Evolutionary conservation across 2,329 filamentous ascomycete species (phyloP), one percentile per base, ranked within the genome.

Genomic region (Basipetospora sp.): DNA sequence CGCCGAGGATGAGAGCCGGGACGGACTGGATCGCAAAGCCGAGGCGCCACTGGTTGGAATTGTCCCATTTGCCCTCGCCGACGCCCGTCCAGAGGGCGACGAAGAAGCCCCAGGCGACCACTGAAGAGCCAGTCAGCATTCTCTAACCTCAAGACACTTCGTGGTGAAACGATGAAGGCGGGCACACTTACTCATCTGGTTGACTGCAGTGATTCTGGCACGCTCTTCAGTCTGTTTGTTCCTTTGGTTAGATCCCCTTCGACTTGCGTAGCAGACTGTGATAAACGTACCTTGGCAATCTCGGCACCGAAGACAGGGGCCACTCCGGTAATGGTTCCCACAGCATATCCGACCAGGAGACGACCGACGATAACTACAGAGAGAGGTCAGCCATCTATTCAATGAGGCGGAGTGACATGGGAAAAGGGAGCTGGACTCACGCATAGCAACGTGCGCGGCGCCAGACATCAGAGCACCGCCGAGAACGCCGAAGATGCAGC

Each of bases 51-150:
- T 51, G 43, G 2, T 49, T 51, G 3, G 56, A 49, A 9, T 63
- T 50, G 37, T 59, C 64, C 18, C 57, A 54, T 46, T 56, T 62
- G 20, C 69, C 73, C 39, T 71, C 38, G 15, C 38, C 38, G 32
- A 40, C 68, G 3, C 69, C 62, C 3, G 64, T 62, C 53, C 69
- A 70, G 8, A 61, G 62, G 2, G 71, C 68, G 5, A 72, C 57
- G 34, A 76, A 74, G 31, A 59, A 62, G 5, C 69, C 68, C 58
- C 58, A 61, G 0, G 58, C 55, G 6, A 57, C 57, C 58, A 60
- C 57, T 59, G 17, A 3, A 25, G 11, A 11, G 4, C 14, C 18
- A 28, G 30, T 39, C 31, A 39, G 31, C 5, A 28, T n/a, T n/a
- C n/a, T n/a, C n/a, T n/a, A n/a, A n/a, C n/a, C n/a, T n/a, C n/a